Evolutionary conservation across 1,284 basidiomycete genomes (phyloP).

Genomic region (Trichosporon sp.): DNA sequence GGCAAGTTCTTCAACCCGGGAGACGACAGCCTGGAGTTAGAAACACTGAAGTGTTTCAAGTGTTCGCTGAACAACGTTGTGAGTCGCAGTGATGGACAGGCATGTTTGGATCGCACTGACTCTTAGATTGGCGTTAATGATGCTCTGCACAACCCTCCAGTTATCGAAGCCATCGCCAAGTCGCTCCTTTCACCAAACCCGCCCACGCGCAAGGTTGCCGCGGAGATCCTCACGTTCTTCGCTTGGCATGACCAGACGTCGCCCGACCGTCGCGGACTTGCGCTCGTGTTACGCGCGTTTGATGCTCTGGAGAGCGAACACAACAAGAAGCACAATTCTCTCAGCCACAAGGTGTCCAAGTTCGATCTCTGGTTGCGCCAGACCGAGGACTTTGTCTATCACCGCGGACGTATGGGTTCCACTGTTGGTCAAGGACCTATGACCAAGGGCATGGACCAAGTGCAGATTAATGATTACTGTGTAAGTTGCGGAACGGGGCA

Average conservation of each 20-base stretch:
- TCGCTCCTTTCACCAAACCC: constrained; percentile 81
- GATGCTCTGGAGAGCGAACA: constrained; percentile 45
- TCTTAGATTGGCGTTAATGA: constrained; percentile 67
- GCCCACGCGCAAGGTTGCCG: constrained; percentile 70
- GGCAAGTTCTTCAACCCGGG: constrained; percentile 1
- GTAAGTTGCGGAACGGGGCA: constrained; percentile 23
- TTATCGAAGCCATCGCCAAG: constrained; percentile 76
- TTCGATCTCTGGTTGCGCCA: constrained; percentile 91
- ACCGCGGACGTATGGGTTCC: constrained; percentile 91
- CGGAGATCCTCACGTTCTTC: constrained; percentile 64
- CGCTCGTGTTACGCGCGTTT: constrained; percentile 53
- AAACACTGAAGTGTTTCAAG: constrained; percentile 82
- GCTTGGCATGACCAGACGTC: constrained; percentile 48
- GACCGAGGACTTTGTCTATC: constrained; percentile 70
- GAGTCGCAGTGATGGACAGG: constrained; percentile 33
- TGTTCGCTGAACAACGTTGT: constrained; percentile 75
- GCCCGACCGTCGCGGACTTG: constrained; percentile 50
- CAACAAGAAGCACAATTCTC: constrained; percentile 29
- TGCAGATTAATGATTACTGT: constrained; percentile 35
- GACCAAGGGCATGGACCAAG: constrained; percentile 53
- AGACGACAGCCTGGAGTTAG: constrained; percentile 64
- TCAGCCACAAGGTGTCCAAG: constrained; percentile 59
- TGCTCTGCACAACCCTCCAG: constrained; percentile 68
- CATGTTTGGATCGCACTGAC: constrained; percentile 9
- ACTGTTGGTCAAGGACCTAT: constrained; percentile 91